phyloP scores from a whole-genome alignment of 1,139 yeast genomes.

The Hansenula lynferdii region DNA sequence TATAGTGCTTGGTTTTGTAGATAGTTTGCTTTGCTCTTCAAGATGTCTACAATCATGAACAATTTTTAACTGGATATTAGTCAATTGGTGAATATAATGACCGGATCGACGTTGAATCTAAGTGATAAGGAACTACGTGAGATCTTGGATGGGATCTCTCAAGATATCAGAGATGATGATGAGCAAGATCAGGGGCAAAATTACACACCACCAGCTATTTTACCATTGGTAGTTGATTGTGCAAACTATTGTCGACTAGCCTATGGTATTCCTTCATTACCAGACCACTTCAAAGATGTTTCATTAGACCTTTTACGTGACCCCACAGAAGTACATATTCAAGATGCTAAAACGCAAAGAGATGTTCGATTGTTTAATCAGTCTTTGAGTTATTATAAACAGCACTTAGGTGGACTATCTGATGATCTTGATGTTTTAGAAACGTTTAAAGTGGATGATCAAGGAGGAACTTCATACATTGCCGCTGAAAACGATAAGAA shows the following conservation, averaged over 20 bases:
- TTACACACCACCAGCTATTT: not conserved
- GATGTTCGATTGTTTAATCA: not conserved
- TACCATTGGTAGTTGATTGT: not conserved
- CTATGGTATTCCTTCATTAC: not conserved
- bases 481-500: conserved; percentile 34
- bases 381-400: not conserved
- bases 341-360: not conserved
- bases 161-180: not conserved
- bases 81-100: too few species aligned
- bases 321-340: not conserved
- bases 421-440: conserved; percentile 50
- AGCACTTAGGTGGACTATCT: not conserved
- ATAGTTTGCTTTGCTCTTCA: too few species aligned
- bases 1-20: too few species aligned
- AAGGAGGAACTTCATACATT: conserved; percentile 39
- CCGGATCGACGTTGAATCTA: not conserved
- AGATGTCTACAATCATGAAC: too few species aligned
- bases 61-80: too few species aligned
- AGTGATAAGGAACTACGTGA: not conserved
- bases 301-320: not conserved
- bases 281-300: not conserved
- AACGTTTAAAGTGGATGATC: conserved; percentile 28
- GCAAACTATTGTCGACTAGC: not conserved
- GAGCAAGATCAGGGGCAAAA: not conserved
- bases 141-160: not conserved